Evolutionary conservation across 139 green algal species (phyloP).

Genomic region (Chlamydomonas schloesseri): DNA sequence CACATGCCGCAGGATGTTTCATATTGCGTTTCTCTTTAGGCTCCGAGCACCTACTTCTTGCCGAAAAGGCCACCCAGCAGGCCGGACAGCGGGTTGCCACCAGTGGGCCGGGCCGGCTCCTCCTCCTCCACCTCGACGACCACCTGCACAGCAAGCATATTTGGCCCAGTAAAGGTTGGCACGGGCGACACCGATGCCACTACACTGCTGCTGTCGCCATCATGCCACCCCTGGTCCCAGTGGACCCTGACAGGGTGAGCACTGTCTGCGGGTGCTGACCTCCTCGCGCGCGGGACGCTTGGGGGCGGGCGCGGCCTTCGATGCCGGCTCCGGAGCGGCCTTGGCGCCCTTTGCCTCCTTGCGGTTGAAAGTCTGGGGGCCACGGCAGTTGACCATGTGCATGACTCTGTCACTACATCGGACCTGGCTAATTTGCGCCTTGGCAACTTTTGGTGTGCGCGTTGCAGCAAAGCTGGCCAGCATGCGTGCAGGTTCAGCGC

Average conservation of each 20-base stretch:
- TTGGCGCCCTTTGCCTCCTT: conserved; percentile 27
- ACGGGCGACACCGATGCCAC: background rate
- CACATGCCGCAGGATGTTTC: too few relatives aligned
- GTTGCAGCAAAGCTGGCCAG: too few relatives aligned
- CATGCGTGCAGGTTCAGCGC: too few relatives aligned
- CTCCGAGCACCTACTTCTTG: conserved; percentile 1
- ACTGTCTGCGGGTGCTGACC: too few relatives aligned
- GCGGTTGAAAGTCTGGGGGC: conserved; percentile 13
- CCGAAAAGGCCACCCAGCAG: conserved; percentile 25
- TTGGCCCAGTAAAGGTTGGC: background rate
- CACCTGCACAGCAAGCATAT: background rate
- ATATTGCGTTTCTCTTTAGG: too few relatives aligned
- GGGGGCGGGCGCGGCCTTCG: background rate
- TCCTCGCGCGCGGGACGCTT: conserved; percentile 10
- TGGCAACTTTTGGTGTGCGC: too few relatives aligned
- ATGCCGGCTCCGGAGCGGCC: background rate
- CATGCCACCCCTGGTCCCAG: too few relatives aligned
- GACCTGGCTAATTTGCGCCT: too few relatives aligned
- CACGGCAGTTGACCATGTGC: too few relatives aligned
- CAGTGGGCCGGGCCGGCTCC: background rate
- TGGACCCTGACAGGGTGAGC: too few relatives aligned
- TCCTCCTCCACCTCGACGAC: conserved; percentile 9
- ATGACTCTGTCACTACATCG: too few relatives aligned
- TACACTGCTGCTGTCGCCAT: too few relatives aligned
- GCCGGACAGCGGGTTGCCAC: conserved; percentile 27